A percentile compares a stretch with the other conserved stretches of the same genome.
phyloP scores from a whole-genome alignment of 139 green algal species.

The Chlorella sp. region DNA sequence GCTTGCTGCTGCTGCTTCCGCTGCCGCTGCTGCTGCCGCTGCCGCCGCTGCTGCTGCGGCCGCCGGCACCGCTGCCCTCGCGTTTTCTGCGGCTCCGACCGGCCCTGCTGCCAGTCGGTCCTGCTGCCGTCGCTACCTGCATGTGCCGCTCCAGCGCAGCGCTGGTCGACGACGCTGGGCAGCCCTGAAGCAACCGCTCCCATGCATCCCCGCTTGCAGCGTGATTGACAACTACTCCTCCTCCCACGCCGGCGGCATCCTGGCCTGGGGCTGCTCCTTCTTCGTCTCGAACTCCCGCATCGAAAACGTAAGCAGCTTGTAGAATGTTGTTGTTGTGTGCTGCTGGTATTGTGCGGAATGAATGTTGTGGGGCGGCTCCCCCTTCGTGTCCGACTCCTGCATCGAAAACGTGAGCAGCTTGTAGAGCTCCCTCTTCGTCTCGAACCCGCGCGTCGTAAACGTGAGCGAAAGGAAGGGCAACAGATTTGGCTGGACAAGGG shows the following conservation, averaged over 20 bases:
- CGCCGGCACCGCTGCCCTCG: neutral
- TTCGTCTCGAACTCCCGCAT: slow-evolving; percentile 2
- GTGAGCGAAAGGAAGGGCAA: no score
- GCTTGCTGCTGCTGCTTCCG: neutral
- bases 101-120: neutral
- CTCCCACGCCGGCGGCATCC: neutral
- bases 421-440: no score
- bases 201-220: neutral
- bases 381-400: neutral
- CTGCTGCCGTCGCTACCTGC: neutral
- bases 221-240: neutral
- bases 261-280: slow-evolving; percentile 1
- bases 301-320: neutral
- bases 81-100: no score
- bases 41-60: neutral
- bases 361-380: neutral
- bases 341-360: no score
- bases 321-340: neutral
- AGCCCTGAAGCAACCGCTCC: neutral
- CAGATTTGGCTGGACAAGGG: no score
- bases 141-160: neutral
- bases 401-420: neutral
- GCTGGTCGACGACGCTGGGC: neutral
- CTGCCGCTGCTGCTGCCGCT: neutral
- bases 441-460: no score